Evolutionary conservation across 75 land plant genomes (phyloP), one percentile per base, ranked within the genome.

Genomic region (Pseudotsuga menziesii): DNA sequence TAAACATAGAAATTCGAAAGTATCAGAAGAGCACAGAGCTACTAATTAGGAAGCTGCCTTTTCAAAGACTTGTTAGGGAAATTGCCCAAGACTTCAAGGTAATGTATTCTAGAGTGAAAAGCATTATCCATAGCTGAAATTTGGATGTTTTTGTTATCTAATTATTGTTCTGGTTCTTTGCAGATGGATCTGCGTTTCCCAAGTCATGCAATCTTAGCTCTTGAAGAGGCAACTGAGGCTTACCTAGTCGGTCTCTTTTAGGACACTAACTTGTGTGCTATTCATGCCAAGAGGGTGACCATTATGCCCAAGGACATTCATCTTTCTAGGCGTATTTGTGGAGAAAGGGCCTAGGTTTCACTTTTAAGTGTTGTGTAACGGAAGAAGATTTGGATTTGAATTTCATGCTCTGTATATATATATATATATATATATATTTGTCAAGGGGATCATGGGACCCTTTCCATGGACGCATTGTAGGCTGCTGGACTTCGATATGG

Each of bases 221-320:
- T 90, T 5, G 88, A 90, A 77, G 92, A 90, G 75, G 92, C 90
- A 0, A 88, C 92, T n/a, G 90, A 90, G 57, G 90, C 92, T 0
- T 90, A 90, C 81, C 84, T 90, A 5, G 92, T 90, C n/a, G 90
- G 92, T 29, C 72, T 87, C 11, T 87, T 87, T 76, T 82, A 82
- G 41, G 88, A 86, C 59, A 86, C 88, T 29, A 86, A 86, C 73
- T 76, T 83, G 57, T 79, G 81, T 61, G 84, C 81, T 61, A 79
- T 83, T n/a, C 84, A 74, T 85, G 89, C 91, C 32, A 89, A 89
- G 81, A 83, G 91, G 41, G 88, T 86, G 2, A 89, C 91, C 4
- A 89, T 89, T 56, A 89, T 89, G 91, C 91, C 91, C 32, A 89
- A 86, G 79, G 91, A 89, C 59, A 84, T 89, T 63, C 89, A 89